Percentiles rank a stretch among this genome's conserved stretches.
Conservation (phyloP, 768 basidiomycete species). For the Mycena rebaudengoi region DNA sequence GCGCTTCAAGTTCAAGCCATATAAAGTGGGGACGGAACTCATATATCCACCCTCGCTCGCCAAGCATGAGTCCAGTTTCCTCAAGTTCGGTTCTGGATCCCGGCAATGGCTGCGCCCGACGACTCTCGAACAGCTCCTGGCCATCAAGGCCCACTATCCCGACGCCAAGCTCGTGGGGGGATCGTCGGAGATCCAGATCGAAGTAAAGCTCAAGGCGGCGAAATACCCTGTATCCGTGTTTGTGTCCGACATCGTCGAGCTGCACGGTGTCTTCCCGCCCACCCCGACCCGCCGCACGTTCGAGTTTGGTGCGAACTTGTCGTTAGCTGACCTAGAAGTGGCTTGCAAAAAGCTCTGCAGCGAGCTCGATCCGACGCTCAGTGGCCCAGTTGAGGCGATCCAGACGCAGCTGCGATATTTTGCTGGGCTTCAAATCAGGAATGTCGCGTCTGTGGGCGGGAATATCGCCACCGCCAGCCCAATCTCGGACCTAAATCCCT, state of each 20-base stretch:
- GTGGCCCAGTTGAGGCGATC: conserved; percentile 29
- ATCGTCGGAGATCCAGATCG: conserved; percentile 29
- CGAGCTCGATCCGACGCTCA: conserved; percentile 17
- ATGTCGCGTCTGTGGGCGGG: conserved; percentile 26
- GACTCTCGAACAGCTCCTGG: conserved; percentile 23
- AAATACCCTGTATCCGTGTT: conserved; percentile 23
- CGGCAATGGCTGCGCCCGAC: conserved; percentile 29
- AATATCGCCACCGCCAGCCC: conserved; percentile 30
- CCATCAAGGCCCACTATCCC: conserved; percentile 22
- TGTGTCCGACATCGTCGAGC: conserved; percentile 25
- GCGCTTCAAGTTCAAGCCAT: conserved; percentile 28
- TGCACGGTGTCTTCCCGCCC: conserved; percentile 23
- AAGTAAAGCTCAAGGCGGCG: conserved; percentile 29
- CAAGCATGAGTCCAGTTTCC: conserved; percentile 16
- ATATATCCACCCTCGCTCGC: conserved; percentile 26
- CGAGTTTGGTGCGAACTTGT: conserved; percentile 29
- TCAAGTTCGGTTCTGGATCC: conserved; percentile 23
- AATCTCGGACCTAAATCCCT: conserved; percentile 28
- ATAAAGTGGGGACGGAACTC: conserved; percentile 26
- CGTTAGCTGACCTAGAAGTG: conserved; percentile 24
- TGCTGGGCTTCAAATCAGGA: conserved; percentile 28
- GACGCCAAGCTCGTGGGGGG: conserved; percentile 29
- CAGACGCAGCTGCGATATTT: conserved; percentile 28
- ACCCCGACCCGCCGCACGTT: conserved; percentile 18
- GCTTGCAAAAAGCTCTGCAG: conserved; percentile 17